Evolutionary conservation across 768 basidiomycete genomes (phyloP), one percentile per base, ranked within the genome.

Genomic region (Pholiota microspora): DNA sequence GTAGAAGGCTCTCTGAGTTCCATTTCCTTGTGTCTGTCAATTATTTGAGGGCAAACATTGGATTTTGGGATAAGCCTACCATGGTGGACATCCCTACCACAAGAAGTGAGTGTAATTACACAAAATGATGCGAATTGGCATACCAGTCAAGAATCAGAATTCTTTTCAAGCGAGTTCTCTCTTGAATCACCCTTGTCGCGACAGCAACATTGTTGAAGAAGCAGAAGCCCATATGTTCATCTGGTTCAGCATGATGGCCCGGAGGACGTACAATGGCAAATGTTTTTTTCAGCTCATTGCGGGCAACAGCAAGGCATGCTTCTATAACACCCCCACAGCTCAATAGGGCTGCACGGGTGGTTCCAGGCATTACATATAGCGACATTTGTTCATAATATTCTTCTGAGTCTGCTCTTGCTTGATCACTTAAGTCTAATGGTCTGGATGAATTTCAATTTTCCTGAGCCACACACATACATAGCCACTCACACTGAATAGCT

Each of bases 181-280:
- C 73, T 66, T 92, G 87, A 16, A 90, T 84, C 23, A 94, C 89
- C 63, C 84, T 83, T 16, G 92, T 82, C 1, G 95, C 95, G 13
- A 99, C 90, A 0, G 97, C 89, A 29, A 96, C 94, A 66, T 99
- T 99, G 70, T 99, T 99, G 75, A 94, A 97, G 76, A 99, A 97
- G 71, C 97, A 98, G 69, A 99, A 99, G 1, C 97, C 97, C 95
- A 98, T 98, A 59, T 93, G 91, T 66, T 95, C 89, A 59, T 97
- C 92, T 4, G 97, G 97, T 67, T 99, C 97, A 5, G 97, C 95
- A 65, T 99, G 97, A 67, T 99, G 97, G 0, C 97, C 97, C 0
- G 97, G 97, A 10, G 97, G 97, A 50, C 97, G 83, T 31, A 98
- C 95, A 57, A 98, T 92, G 2, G 97, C 97, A 67, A 99, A 89